Percentiles rank a stretch among this genome's conserved stretches.
These are phyloP conservation scores for Pythium scleroteichum DNA, from an alignment of 352 stramenopile genomes.

Conservation along the genomic window DNA sequence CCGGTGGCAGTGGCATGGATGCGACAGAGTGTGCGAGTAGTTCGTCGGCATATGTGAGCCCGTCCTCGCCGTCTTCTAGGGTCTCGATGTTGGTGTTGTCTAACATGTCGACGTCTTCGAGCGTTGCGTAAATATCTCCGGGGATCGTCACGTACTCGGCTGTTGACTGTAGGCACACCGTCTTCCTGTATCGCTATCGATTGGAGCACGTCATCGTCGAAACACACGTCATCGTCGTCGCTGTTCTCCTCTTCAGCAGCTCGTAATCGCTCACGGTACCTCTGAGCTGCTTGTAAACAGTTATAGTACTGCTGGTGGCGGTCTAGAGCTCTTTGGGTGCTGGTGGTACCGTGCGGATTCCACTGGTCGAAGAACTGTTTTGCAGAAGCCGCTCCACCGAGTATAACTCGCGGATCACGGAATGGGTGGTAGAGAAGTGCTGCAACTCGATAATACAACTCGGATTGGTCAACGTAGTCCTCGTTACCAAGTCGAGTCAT, in stretches of 20 bases:
- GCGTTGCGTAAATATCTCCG: not conserved
- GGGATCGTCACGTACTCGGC: not conserved
- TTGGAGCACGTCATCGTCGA: constrained; percentile 5
- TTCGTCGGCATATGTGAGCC: too few relatives aligned
- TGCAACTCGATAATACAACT: constrained; percentile 22
- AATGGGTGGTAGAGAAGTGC: constrained; percentile 26
- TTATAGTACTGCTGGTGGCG: constrained; percentile 27
- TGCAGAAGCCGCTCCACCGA: not conserved
- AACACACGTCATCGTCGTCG: constrained; percentile 5
- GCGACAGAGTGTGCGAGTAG: too few relatives aligned
- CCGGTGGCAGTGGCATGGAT: too few relatives aligned
- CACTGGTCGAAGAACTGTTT: constrained; percentile 1
- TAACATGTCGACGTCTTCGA: constrained; percentile 1
- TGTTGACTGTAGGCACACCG: too few relatives aligned
- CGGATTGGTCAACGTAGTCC: constrained; percentile 15
- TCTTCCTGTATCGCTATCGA: not conserved
- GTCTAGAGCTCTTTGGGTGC: constrained; percentile 7
- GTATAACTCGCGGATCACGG: constrained; percentile 1
- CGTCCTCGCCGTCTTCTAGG: too few relatives aligned
- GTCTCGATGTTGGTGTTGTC: too few relatives aligned
- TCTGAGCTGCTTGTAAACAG: constrained; percentile 3
- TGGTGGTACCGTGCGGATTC: not conserved
- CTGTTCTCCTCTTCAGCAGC: not conserved
- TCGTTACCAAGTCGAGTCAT: constrained; percentile 3
- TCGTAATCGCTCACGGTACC: not conserved